phyloP scores from a whole-genome alignment of 352 stramenopile species.

The Pythium brassicae region DNA sequence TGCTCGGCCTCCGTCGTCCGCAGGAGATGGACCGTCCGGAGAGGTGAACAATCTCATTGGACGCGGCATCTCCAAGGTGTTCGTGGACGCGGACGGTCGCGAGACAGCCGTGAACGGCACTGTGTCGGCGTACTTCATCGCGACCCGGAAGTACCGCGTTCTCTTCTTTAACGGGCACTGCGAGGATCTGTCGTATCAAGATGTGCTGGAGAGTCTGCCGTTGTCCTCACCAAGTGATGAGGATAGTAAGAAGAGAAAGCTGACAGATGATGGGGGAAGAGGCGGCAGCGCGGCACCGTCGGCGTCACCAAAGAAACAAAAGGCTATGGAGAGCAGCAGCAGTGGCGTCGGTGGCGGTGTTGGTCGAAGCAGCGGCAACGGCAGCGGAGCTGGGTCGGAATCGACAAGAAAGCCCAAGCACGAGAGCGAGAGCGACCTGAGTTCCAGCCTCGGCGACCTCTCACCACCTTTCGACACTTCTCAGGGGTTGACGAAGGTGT shows the following conservation, averaged over 20 bases:
- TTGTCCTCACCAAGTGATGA: conserved; percentile 21
- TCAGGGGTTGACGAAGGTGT: conserved; percentile 1
- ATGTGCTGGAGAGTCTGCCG: conserved; percentile 61
- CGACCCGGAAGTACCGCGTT: conserved; percentile 70
- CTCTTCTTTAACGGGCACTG: conserved; percentile 53
- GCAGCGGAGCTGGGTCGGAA: background rate
- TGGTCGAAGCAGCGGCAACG: background rate
- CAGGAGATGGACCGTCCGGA: background rate
- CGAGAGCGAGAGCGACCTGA: background rate
- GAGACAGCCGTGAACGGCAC: conserved; percentile 37
- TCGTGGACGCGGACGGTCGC: conserved; percentile 19
- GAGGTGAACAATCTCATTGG: conserved; percentile 47
- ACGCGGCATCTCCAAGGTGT: conserved; percentile 32
- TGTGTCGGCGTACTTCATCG: conserved; percentile 70
- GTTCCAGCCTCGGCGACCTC: conserved; percentile 2
- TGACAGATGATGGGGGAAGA: conserved; percentile 9
- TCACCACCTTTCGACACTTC: conserved; percentile 15
- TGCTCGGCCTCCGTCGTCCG: background rate
- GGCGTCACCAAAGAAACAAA: conserved; percentile 28
- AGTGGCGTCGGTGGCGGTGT: too few relatives aligned
- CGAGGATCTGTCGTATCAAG: conserved; percentile 51
- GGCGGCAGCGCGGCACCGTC: conserved; percentile 14
- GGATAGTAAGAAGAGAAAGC: conserved; percentile 46
- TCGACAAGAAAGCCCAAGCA: background rate
- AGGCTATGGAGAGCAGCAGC: conserved; percentile 11